phyloP scores from a whole-genome alignment of 805 yeast species.

The Saccharomycopsis sp. region DNA sequence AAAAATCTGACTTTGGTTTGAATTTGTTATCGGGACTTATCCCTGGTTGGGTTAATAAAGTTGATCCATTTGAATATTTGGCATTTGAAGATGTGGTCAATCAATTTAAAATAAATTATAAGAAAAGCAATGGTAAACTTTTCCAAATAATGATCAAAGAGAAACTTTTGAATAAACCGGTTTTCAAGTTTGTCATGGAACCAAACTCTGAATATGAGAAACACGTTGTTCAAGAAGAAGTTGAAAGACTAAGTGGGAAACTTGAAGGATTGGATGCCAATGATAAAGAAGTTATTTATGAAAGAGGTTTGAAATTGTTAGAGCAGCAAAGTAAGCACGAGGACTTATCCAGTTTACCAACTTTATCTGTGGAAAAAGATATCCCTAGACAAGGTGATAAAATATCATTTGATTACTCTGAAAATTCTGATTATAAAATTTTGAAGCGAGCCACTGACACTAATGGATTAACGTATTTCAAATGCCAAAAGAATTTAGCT shows the following conservation, averaged over 20 bases:
- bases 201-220: constrained; percentile 57
- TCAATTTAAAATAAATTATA: constrained; percentile 57
- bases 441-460: constrained; percentile 56
- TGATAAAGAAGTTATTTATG: constrained; percentile 51
- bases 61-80: constrained; percentile 65
- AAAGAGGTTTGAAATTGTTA: constrained; percentile 53
- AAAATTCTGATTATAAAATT: constrained; percentile 30
- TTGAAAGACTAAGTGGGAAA: constrained; percentile 38
- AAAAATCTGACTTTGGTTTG: constrained; percentile 86
- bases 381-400: constrained; percentile 51
- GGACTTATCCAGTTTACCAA: constrained; percentile 74
- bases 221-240: constrained; percentile 49
- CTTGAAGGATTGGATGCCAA: constrained; percentile 39
- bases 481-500: constrained; percentile 56
- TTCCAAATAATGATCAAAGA: constrained; percentile 54
- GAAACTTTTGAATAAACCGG: constrained; percentile 46
- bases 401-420: constrained; percentile 31
- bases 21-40: constrained; percentile 62
- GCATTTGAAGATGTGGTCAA: constrained; percentile 56
- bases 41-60: constrained; percentile 80
- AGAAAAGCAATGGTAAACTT: constrained; percentile 42
- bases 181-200: constrained; percentile 66
- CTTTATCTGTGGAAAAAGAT: constrained; percentile 60
- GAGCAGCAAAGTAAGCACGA: constrained; percentile 61
- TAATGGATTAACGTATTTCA: constrained; percentile 74